A percentile compares a stretch with the other conserved stretches of the same genome.
Conservation (phyloP, 2,329 filamentous ascomycete species). For the Venturia effusa region DNA sequence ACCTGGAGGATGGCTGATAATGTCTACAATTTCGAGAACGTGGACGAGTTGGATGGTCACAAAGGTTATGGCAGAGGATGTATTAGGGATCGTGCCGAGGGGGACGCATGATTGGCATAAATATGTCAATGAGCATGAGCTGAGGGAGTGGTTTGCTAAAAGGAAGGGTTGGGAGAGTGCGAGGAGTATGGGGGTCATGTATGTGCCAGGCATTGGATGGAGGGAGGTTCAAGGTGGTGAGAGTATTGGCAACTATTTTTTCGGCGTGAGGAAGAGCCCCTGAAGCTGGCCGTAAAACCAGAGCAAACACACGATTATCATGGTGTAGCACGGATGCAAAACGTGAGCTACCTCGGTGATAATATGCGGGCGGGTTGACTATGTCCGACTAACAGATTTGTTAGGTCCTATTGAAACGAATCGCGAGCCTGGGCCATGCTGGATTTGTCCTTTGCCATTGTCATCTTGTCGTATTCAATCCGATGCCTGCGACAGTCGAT, state of each 20-base stretch:
- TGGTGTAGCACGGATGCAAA: too few relatives aligned
- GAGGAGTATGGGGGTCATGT: slow-evolving; percentile 69
- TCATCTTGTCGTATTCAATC: too few relatives aligned
- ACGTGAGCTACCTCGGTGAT: too few relatives aligned
- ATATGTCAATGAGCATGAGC: slow-evolving; percentile 81
- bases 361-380: too few relatives aligned
- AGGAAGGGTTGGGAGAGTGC: slow-evolving; percentile 46
- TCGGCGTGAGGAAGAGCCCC: slow-evolving; percentile 53
- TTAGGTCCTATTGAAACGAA: too few relatives aligned
- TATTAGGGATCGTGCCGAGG: slow-evolving; percentile 75
- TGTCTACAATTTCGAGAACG: slow-evolving; percentile 85
- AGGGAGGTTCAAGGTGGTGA: slow-evolving; percentile 72
- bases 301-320: too few relatives aligned
- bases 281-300: background rate
- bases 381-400: too few relatives aligned
- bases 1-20: slow-evolving; percentile 85
- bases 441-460: too few relatives aligned
- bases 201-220: slow-evolving; percentile 86
- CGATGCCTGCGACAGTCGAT: too few relatives aligned
- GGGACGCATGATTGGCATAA: slow-evolving; percentile 96
- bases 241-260: slow-evolving; percentile 90
- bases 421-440: too few relatives aligned
- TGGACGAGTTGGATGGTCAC: slow-evolving; percentile 87
- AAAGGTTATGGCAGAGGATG: slow-evolving; percentile 80
- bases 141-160: slow-evolving; percentile 40